phyloP scores from a whole-genome alignment of 2,329 filamentous ascomycete species.

The Clarireedia hainanense region DNA sequence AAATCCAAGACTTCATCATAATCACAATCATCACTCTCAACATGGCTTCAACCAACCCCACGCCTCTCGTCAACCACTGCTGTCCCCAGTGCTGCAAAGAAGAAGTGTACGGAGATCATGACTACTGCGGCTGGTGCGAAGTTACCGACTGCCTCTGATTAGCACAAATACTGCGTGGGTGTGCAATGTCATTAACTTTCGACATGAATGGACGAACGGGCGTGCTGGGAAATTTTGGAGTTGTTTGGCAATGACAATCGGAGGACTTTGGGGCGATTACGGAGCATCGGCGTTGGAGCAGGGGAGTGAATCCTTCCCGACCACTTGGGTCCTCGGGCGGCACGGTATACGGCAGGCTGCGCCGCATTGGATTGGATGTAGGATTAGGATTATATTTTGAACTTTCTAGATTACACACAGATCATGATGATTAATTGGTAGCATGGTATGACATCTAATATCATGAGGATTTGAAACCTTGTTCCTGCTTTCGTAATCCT shows the following conservation, averaged over 20 bases:
- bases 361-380: neutral
- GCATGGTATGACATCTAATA: neutral
- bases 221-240: neutral
- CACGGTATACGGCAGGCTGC: neutral
- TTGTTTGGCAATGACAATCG: neutral
- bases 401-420: neutral
- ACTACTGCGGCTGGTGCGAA: slow-evolving; percentile 42
- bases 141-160: slow-evolving; percentile 23
- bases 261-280: neutral
- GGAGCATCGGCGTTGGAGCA: neutral
- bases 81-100: slow-evolving; percentile 46
- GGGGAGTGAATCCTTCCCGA: neutral
- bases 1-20: neutral
- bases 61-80: slow-evolving; percentile 41
- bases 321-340: neutral
- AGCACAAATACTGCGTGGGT: neutral
- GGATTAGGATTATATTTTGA: neutral
- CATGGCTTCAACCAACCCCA: slow-evolving; percentile 38
- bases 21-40: neutral
- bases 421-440: neutral
- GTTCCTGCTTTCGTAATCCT: neutral
- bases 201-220: neutral
- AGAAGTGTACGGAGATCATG: slow-evolving; percentile 41
- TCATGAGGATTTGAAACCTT: neutral
- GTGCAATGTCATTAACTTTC: neutral